Evolutionary conservation across 2,329 filamentous ascomycete genomes (phyloP).

Genomic region (Setomelanomma holmii): DNA sequence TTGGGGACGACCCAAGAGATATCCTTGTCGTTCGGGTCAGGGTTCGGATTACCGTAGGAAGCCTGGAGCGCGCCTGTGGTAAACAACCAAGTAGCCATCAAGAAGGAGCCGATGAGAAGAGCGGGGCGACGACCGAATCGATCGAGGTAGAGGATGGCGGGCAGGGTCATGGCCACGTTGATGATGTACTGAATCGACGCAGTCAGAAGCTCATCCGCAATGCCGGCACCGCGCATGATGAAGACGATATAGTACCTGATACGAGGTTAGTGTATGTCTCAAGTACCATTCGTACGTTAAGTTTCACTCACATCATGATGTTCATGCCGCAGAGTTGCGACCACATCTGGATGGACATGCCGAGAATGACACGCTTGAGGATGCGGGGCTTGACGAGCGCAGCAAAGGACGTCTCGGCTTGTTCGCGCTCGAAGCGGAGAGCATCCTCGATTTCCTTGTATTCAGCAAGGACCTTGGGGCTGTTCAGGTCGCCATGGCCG

Average conservation of each 20-base stretch:
- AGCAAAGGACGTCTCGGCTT: slow-evolving; percentile 57
- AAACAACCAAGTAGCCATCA: slow-evolving; percentile 67
- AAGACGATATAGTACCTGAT: slow-evolving; percentile 61
- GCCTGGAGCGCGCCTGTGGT: slow-evolving; percentile 67
- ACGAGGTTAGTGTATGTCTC: background rate
- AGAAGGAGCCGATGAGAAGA: slow-evolving; percentile 62
- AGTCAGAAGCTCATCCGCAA: slow-evolving; percentile 64
- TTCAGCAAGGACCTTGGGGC: slow-evolving; percentile 68
- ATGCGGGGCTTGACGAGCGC: slow-evolving; percentile 61
- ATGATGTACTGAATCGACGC: slow-evolving; percentile 70
- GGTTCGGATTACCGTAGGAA: slow-evolving; percentile 58
- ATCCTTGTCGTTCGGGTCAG: slow-evolving; percentile 43
- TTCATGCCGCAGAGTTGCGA: slow-evolving; percentile 67
- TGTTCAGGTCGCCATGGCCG: slow-evolving; percentile 61
- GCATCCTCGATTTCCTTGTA: slow-evolving; percentile 67
- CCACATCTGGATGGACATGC: slow-evolving; percentile 67
- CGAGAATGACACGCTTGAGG: slow-evolving; percentile 63
- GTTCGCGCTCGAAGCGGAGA: slow-evolving; percentile 62
- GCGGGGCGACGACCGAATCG: slow-evolving; percentile 64
- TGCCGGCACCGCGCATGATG: slow-evolving; percentile 65
- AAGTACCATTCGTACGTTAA: background rate
- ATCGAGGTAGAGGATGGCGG: slow-evolving; percentile 68
- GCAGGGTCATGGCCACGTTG: slow-evolving; percentile 66
- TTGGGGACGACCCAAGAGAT: slow-evolving; percentile 66
- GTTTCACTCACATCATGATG: slow-evolving; percentile 58